Percentiles rank a stretch among this genome's conserved stretches.
Conservation (phyloP, 106 monocot species). For the Dioscorea alata region DNA sequence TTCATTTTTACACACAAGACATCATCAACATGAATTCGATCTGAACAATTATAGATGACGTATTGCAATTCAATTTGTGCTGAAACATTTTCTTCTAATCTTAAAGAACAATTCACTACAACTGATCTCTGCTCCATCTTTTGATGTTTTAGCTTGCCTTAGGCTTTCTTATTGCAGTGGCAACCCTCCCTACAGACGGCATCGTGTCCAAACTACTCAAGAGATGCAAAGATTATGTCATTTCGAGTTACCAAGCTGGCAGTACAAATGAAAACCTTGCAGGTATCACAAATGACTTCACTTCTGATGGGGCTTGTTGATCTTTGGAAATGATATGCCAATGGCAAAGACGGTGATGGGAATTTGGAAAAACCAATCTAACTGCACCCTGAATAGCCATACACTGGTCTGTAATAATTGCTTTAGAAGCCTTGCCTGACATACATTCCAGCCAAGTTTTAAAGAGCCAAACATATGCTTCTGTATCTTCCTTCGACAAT, state of each 20-base stretch:
- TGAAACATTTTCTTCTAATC: constrained; percentile 31
- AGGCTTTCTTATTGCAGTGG: constrained; percentile 61
- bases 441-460: no score
- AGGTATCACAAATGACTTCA: no score
- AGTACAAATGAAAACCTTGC: constrained; percentile 47
- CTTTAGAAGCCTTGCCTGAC: no score
- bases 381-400: no score
- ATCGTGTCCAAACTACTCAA: constrained; percentile 49
- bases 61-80: constrained; percentile 21
- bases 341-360: no score
- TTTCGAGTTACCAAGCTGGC: constrained; percentile 32
- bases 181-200: constrained; percentile 21
- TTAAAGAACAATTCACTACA: constrained; percentile 53
- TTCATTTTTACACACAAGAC: constrained; percentile 18
- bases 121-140: neutral
- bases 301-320: no score
- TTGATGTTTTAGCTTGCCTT: constrained; percentile 56
- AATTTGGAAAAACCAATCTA: no score
- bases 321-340: no score
- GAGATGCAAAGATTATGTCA: constrained; percentile 71
- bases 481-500: no score
- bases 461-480: no score
- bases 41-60: neutral
- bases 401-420: no score
- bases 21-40: constrained; percentile 23